Evolutionary conservation across 352 stramenopile genomes (phyloP).

Genomic region (Pythium phragmitis): DNA sequence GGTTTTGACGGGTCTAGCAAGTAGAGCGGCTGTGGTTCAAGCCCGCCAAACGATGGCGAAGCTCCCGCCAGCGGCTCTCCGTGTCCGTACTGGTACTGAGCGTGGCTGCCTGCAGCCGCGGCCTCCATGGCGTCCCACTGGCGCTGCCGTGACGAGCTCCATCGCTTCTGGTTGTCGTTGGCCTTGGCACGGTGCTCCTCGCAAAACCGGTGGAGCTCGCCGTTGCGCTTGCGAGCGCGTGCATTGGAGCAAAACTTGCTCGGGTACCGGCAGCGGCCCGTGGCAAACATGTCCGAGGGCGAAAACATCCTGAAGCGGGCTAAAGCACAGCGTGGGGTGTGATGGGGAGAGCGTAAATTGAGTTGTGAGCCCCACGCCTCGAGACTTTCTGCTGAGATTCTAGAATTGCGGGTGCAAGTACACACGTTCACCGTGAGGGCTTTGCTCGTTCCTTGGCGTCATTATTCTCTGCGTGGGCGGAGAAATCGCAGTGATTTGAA

Average conservation of each 20-base stretch:
- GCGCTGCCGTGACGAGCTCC: conserved; percentile 3
- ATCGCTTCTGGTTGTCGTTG: conserved; percentile 8
- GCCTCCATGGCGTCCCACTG: conserved; percentile 1
- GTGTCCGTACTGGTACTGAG: neutral
- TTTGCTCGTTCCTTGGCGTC: too few species aligned
- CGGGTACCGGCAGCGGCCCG: conserved; percentile 5
- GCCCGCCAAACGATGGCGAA: too few species aligned
- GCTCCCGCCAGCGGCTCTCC: too few species aligned
- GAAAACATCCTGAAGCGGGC: neutral
- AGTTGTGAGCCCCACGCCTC: too few species aligned
- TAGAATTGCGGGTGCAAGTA: too few species aligned
- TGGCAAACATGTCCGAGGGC: neutral
- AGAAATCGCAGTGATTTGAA: too few species aligned
- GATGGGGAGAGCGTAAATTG: neutral
- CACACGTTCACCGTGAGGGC: too few species aligned
- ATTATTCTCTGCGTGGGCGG: too few species aligned
- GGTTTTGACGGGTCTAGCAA: neutral
- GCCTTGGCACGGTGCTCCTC: conserved; percentile 1
- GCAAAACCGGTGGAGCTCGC: conserved; percentile 3
- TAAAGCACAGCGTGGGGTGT: too few species aligned
- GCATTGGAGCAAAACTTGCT: conserved; percentile 8
- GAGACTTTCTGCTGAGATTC: too few species aligned
- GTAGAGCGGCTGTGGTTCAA: neutral
- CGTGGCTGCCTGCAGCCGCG: too few species aligned
- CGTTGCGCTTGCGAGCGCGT: conserved; percentile 3